phyloP scores from a whole-genome alignment of 176 grass and related monocot genomes.

The Chrysopogon serrulatus region DNA sequence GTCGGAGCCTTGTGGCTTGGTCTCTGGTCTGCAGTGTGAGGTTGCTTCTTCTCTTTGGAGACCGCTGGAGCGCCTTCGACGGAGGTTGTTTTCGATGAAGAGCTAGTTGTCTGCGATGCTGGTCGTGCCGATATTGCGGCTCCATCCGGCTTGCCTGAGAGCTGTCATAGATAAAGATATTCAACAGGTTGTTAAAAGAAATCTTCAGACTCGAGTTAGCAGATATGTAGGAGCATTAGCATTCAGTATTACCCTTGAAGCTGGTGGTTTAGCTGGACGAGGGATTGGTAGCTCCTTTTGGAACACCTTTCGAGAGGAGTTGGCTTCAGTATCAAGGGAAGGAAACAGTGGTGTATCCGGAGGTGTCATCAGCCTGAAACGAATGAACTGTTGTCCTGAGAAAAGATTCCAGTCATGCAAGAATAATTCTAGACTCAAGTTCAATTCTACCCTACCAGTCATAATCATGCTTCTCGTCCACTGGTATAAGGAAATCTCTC shows the following conservation, averaged over 20 bases:
- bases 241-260: conserved; percentile 36
- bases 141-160: neutral
- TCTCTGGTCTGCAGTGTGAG: neutral
- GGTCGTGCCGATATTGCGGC: neutral
- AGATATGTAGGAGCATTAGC: neutral
- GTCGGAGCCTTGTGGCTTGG: neutral
- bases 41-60: conserved; percentile 14
- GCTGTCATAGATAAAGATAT: neutral
- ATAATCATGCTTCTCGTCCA: conserved; percentile 52
- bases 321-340: conserved; percentile 39
- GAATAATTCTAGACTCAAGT: neutral
- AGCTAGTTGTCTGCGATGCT: neutral
- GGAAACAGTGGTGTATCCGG: conserved; percentile 53
- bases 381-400: neutral
- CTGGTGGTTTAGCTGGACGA: conserved; percentile 20
- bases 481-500: conserved; percentile 36
- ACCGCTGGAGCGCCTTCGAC: neutral
- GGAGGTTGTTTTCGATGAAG: neutral
- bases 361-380: conserved; percentile 54
- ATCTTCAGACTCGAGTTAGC: neutral
- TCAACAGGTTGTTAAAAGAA: neutral
- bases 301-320: conserved; percentile 5
- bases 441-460: conserved; percentile 38
- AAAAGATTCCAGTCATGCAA: neutral
- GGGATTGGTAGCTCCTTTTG: conserved; percentile 26